Evolutionary conservation across 2,329 filamentous ascomycete species (phyloP).

Genomic region (Talaromyces sp.): DNA sequence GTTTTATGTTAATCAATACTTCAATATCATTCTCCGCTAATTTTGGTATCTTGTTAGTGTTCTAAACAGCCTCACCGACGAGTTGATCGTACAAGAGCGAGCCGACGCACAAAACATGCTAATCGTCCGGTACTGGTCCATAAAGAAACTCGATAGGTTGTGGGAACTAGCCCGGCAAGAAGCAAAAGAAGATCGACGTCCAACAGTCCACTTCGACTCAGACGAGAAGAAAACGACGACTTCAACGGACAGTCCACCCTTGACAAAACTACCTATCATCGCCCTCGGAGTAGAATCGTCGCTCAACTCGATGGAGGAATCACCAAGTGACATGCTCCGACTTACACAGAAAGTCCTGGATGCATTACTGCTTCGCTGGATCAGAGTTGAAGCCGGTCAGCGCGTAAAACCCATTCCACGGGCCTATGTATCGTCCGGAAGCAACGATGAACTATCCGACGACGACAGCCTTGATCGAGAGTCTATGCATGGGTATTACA

Average conservation of each 20-base stretch:
- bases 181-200: conserved; percentile 18
- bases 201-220: not conserved
- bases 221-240: not conserved
- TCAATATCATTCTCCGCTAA: not conserved
- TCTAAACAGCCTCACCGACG: conserved; percentile 20
- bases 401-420: conserved; percentile 5
- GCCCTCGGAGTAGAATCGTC: conserved; percentile 32
- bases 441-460: conserved; percentile 18
- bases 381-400: conserved; percentile 15
- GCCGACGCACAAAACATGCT: conserved; percentile 41
- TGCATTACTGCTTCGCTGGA: conserved; percentile 28
- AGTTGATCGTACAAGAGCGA: conserved; percentile 36
- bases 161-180: conserved; percentile 35
- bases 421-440: conserved; percentile 21
- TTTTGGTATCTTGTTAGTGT: conserved; percentile 4
- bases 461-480: conserved; percentile 20
- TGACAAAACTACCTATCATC: conserved; percentile 24
- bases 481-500: conserved; percentile 26
- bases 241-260: not conserved
- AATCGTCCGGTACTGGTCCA: conserved; percentile 40
- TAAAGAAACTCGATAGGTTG: conserved; percentile 33
- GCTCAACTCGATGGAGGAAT: conserved; percentile 30
- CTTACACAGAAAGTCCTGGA: conserved; percentile 33
- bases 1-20: not conserved
- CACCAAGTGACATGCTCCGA: conserved; percentile 36